Evolutionary conservation across 2,329 filamentous ascomycete species (phyloP), one percentile per base, ranked within the genome.

Genomic region (Pseudogymnoascus sp.): DNA sequence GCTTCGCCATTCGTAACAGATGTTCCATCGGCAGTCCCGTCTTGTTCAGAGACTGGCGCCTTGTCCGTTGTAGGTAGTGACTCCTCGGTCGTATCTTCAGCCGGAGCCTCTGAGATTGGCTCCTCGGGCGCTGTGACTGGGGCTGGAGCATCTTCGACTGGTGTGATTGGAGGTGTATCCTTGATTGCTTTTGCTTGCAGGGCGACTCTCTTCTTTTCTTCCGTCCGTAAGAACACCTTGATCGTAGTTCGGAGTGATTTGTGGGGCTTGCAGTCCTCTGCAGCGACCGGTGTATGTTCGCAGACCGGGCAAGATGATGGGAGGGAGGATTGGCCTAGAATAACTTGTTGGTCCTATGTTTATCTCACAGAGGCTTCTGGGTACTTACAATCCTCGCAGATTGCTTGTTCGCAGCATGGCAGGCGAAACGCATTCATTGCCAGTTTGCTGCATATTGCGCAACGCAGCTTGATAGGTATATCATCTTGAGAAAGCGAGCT

Each of bases 391-490:
- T 81, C 83, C 73, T 93, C 89, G 80, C 95, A 97, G 64, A 97
- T 96, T 42, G 90, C 88, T 73, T 96, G 93, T 73, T 97, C 95
- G 76, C 95, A 99, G 77, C 95, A 99, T 1, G 93, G 91, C 29
- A 97, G 81, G 67, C 93, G 90, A 75, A 91, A 96, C 7, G 93
- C 91, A 74, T 97, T 96, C 68, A 96, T 80, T 31, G 92, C 93
- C 64, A 97, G 82, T 75, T 90, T 92, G 78, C 89, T 95, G 78
- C 95, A 99, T 70, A 91, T 90, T 62, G 91, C 91, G 80, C 95
- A 99, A 77, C 93, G 89, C 67, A 99, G 83, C 81, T 96, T 97
- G 72, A 93, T 91, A n/a, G 95, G 95, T 64, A 97, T 92, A 67
- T 95, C 91, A 71, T 93, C 90, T 68, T 73, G 72, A 29, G 71